Evolutionary conservation across 352 stramenopile genomes (phyloP).

Genomic region (Halophytophthora polymorphica): DNA sequence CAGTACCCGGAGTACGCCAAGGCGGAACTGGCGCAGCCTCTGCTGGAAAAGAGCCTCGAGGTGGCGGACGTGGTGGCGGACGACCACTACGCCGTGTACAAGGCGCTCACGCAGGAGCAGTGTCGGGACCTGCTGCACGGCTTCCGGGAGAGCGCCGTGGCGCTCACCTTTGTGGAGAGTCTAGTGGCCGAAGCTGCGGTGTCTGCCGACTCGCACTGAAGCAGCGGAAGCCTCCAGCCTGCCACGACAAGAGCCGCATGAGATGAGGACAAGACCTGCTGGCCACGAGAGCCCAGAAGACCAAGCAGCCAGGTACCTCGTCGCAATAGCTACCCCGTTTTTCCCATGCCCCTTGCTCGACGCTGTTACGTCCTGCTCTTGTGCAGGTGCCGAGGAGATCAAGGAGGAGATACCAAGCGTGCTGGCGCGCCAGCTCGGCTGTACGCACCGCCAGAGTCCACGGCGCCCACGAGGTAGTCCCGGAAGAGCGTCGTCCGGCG

Average conservation of each 20-base stretch:
- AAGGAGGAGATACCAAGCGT: background rate
- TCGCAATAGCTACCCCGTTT: too few relatives aligned
- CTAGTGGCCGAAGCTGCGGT: constrained; percentile 8
- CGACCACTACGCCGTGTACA: constrained; percentile 68
- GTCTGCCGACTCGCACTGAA: constrained; percentile 19
- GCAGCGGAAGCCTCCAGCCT: constrained; percentile 8
- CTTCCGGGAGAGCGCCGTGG: constrained; percentile 69
- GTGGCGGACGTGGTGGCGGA: constrained; percentile 78
- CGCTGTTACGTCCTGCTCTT: background rate
- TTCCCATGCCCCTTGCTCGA: background rate
- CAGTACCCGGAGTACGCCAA: constrained; percentile 62
- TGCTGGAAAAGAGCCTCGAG: constrained; percentile 73
- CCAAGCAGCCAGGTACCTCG: too few relatives aligned
- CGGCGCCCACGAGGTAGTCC: constrained; percentile 47
- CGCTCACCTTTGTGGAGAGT: constrained; percentile 53
- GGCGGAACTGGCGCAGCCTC: constrained; percentile 45
- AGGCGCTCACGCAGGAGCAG: constrained; percentile 57
- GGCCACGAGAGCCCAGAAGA: too few relatives aligned
- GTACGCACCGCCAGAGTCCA: constrained; percentile 43
- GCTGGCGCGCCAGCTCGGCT: constrained; percentile 27
- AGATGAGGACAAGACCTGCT: too few relatives aligned
- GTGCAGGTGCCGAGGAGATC: background rate
- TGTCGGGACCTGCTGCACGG: constrained; percentile 62
- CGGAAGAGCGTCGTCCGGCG: constrained; percentile 26
- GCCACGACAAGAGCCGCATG: too few relatives aligned